Evolutionary conservation across 2,329 filamentous ascomycete species (phyloP).

Genomic region (Ceratocystis diversiconidia): DNA sequence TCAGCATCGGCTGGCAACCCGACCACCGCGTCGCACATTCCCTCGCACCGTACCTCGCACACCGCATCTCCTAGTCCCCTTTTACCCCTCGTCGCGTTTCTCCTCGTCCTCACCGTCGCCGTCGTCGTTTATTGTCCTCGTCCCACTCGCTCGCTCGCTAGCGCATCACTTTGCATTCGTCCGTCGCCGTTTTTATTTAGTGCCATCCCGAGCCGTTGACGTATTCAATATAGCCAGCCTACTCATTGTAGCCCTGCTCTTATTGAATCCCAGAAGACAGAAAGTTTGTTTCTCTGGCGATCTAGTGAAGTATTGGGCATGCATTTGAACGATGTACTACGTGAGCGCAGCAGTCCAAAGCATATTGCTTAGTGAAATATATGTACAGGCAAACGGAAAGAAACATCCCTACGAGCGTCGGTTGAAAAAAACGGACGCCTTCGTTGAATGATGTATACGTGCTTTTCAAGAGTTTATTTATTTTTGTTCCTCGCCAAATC

Average conservation of each 20-base stretch:
- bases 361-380: conserved; percentile 1
- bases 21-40: conserved; percentile 5
- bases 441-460: background rate
- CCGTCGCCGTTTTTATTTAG: conserved; percentile 6
- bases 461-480: background rate
- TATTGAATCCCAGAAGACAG: background rate
- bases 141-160: background rate
- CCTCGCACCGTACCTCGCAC: background rate
- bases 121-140: conserved; percentile 7
- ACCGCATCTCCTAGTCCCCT: background rate
- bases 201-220: conserved; percentile 6
- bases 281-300: conserved; percentile 4
- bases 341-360: conserved; percentile 10
- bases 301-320: conserved; percentile 16
- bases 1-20: conserved; percentile 1
- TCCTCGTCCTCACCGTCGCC: conserved; percentile 2
- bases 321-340: conserved; percentile 9
- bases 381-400: conserved; percentile 1
- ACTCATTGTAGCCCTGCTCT: conserved; percentile 4
- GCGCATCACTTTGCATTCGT: conserved; percentile 4
- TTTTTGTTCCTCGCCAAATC: background rate
- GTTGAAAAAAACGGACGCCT: background rate
- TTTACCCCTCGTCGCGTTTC: conserved; percentile 1
- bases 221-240: background rate
- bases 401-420: background rate